These are phyloP conservation scores for Rhynchosporium graminicola DNA, from an alignment of 2,329 filamentous ascomycete genomes.

Conservation along the genomic window DNA sequence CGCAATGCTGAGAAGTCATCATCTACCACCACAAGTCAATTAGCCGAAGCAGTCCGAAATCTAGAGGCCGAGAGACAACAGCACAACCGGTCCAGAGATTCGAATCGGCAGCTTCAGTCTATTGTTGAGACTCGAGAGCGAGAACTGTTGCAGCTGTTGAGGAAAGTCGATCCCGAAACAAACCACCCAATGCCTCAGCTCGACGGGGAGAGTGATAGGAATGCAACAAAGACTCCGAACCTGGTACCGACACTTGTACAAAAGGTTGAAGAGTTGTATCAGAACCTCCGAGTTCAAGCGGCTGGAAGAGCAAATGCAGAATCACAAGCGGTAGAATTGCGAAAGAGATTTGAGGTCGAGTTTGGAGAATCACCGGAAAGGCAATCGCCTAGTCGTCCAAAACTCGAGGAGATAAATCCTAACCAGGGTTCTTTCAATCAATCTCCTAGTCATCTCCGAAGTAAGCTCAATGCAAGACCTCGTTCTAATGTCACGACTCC, in stretches of 20 bases:
- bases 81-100: conserved; percentile 80
- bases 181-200: conserved; percentile 53
- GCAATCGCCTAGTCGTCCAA: conserved; percentile 66
- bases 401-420: conserved; percentile 83
- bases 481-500: conserved; percentile 79
- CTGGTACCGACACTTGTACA: conserved; percentile 82
- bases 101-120: conserved; percentile 76
- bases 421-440: conserved; percentile 75
- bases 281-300: conserved; percentile 79
- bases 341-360: conserved; percentile 72
- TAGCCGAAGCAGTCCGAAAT: conserved; percentile 86
- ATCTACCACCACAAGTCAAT: conserved; percentile 75
- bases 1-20: conserved; percentile 88
- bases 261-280: conserved; percentile 85
- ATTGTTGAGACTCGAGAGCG: conserved; percentile 77
- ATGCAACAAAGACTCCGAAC: conserved; percentile 52
- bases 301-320: conserved; percentile 83
- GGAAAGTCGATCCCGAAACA: conserved; percentile 76
- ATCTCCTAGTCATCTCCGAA: conserved; percentile 70
- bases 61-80: conserved; percentile 89
- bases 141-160: conserved; percentile 81
- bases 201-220: conserved; percentile 58
- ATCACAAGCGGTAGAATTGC: conserved; percentile 75
- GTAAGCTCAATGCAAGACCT: conserved; percentile 54
- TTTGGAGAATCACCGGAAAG: conserved; percentile 62